Evolutionary conservation across 2,329 filamentous ascomycete species (phyloP).

Genomic region (Aureobasidium sp.): DNA sequence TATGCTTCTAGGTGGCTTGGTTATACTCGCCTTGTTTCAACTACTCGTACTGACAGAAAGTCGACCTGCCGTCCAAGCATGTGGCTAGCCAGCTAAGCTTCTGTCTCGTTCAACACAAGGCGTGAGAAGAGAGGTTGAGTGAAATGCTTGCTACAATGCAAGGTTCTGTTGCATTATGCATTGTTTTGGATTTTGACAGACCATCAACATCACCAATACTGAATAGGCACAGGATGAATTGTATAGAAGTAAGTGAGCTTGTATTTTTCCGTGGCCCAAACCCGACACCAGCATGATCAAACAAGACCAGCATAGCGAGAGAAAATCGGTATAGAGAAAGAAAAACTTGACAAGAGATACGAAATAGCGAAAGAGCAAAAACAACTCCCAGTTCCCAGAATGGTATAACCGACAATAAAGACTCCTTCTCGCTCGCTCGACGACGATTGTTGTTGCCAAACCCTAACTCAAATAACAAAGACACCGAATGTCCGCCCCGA

Average conservation of each 20-base stretch:
- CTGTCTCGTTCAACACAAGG: neutral
- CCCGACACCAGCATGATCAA: neutral
- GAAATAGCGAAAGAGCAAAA: constrained; percentile 9
- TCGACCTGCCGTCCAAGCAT: neutral
- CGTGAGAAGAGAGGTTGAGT: neutral
- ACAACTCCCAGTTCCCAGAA: constrained; percentile 11
- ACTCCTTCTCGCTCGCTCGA: constrained; percentile 12
- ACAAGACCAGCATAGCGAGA: neutral
- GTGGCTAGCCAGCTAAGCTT: neutral
- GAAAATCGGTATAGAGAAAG: neutral
- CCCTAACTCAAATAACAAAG: constrained; percentile 8
- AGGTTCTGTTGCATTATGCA: neutral
- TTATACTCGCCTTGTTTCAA: neutral
- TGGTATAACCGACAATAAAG: constrained; percentile 12
- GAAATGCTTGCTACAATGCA: neutral
- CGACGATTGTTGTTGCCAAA: constrained; percentile 10
- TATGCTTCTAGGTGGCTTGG: neutral
- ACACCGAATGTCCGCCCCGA: constrained; percentile 4
- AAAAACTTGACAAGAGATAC: constrained; percentile 6
- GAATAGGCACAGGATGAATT: neutral
- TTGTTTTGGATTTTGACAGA: too few species aligned
- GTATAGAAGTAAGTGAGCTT: constrained; percentile 2
- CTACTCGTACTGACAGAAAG: neutral
- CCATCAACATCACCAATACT: neutral
- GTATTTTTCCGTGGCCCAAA: constrained; percentile 3